These are phyloP conservation scores for Phialophora tarda DNA, from an alignment of 2,329 filamentous ascomycete species.

Conservation along the genomic window DNA sequence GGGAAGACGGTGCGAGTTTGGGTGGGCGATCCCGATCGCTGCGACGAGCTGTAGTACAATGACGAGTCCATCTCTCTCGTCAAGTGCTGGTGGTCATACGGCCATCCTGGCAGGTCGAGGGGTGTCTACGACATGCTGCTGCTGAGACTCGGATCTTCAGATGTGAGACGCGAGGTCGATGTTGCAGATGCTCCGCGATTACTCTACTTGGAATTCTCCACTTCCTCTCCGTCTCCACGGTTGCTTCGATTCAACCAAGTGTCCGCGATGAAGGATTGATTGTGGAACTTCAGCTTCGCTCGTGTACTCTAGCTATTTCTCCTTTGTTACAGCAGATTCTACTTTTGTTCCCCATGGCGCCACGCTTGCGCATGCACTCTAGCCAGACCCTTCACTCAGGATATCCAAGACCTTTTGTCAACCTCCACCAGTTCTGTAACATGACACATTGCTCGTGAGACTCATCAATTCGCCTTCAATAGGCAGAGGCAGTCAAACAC, in stretches of 20 bases:
- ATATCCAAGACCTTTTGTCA: background rate
- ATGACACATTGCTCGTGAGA: conserved; percentile 13
- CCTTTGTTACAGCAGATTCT: conserved; percentile 2
- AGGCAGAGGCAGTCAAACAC: background rate
- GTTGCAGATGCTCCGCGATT: background rate
- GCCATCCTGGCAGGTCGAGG: background rate
- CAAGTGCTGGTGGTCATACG: conserved; percentile 4
- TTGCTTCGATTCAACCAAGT: background rate
- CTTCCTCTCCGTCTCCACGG: background rate
- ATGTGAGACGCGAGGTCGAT: background rate
- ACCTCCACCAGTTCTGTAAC: background rate
- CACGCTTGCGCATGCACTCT: conserved; percentile 1
- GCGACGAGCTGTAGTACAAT: conserved; percentile 22
- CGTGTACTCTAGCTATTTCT: background rate
- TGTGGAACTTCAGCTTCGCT: background rate
- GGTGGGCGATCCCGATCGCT: conserved; percentile 40
- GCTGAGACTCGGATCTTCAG: background rate
- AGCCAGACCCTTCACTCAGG: background rate
- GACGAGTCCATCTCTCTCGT: conserved; percentile 29
- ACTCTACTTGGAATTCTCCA: background rate
- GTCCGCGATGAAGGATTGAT: background rate
- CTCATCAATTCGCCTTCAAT: background rate
- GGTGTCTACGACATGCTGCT: background rate
- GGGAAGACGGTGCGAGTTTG: conserved; percentile 71
- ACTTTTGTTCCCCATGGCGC: background rate